Evolutionary conservation across 2,329 filamentous ascomycete genomes (phyloP).

Genomic region (Parafenestella ontariensis): DNA sequence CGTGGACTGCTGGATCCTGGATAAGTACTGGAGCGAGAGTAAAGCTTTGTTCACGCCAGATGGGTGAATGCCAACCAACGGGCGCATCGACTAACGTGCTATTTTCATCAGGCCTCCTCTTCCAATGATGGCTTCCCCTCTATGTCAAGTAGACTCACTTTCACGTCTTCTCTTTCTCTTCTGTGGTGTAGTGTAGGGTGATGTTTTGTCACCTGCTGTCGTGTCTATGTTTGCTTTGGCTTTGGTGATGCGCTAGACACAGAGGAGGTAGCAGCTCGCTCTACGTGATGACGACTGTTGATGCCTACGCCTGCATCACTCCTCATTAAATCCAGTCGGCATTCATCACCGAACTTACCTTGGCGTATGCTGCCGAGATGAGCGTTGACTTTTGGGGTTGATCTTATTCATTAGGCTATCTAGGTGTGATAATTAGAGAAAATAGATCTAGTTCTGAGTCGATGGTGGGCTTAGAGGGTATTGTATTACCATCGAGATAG

Average conservation of each 20-base stretch:
- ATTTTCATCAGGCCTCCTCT: slow-evolving; percentile 32
- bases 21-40: slow-evolving; percentile 29
- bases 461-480: no score
- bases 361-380: no score
- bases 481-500: no score
- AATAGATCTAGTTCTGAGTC: no score
- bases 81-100: slow-evolving; percentile 27
- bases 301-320: no score
- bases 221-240: neutral
- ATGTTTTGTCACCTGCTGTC: neutral
- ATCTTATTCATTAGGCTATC: no score
- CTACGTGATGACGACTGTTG: no score
- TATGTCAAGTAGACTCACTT: slow-evolving; percentile 5
- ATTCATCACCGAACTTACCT: no score
- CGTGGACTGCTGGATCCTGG: slow-evolving; percentile 23
- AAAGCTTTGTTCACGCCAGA: slow-evolving; percentile 7
- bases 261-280: no score
- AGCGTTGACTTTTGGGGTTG: no score
- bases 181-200: neutral
- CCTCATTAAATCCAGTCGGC: no score
- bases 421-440: no score
- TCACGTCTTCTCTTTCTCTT: neutral
- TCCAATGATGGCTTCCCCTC: slow-evolving; percentile 24
- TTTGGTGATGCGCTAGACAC: neutral
- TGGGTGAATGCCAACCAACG: slow-evolving; percentile 20